Percentiles rank a stretch among this genome's conserved stretches.
Evolutionary conservation across 2,329 filamentous ascomycete genomes (phyloP).

Genomic region (Sporothrix phasma): DNA sequence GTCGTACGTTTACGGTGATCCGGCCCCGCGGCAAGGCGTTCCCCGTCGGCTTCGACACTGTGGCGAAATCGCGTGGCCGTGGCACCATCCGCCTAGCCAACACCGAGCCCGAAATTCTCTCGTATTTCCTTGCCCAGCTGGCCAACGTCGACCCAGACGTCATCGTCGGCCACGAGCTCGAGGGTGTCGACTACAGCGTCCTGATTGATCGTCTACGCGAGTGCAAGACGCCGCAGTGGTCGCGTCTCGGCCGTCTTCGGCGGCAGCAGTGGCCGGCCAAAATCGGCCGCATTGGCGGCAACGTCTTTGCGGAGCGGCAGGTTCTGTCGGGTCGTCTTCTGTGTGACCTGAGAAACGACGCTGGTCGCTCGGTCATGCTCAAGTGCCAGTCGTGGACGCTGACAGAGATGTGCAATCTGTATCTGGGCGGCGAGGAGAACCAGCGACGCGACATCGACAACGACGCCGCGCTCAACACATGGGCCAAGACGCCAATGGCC

Average conservation of each 20-base stretch:
- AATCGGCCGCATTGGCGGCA: conserved; percentile 75
- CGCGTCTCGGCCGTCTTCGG: conserved; percentile 78
- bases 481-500: conserved; percentile 74
- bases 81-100: conserved; percentile 73
- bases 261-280: conserved; percentile 77
- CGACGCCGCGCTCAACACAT: conserved; percentile 75
- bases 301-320: conserved; percentile 88
- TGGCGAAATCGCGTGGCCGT: conserved; percentile 53
- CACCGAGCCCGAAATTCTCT: conserved; percentile 74
- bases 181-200: conserved; percentile 92
- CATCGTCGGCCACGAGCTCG: conserved; percentile 86
- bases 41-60: conserved; percentile 75
- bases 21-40: conserved; percentile 68
- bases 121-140: conserved; percentile 80
- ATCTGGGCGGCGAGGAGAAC: conserved; percentile 54
- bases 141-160: conserved; percentile 88
- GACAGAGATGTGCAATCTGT: conserved; percentile 93
- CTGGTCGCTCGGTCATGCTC: conserved; percentile 92
- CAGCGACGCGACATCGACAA: conserved; percentile 77
- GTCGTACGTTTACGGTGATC: conserved; percentile 84
- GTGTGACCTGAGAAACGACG: conserved; percentile 91
- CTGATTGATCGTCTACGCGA: conserved; percentile 78
- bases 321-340: conserved; percentile 80
- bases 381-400: conserved; percentile 98
- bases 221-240: conserved; percentile 90